Base-by-base conservation (phyloP, 805 yeast species). In the Saccharomycopsis selenospora region DNA sequence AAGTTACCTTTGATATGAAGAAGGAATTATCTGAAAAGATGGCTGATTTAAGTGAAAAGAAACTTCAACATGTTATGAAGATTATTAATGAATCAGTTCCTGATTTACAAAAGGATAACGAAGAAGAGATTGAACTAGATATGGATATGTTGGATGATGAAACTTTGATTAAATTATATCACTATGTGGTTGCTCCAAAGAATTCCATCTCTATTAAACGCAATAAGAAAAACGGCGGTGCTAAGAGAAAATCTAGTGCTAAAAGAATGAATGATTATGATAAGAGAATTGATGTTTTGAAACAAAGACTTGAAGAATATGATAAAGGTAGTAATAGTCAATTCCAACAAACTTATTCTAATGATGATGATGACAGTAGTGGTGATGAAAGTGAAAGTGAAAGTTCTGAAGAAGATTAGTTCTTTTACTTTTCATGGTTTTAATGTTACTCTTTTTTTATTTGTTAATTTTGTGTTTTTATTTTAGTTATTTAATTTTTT, bases 51-150 rank as follows among this genome's bases (percentile, higher is more conserved):
- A 77, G 88, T 40, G 95, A 89, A 56, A 79, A 82, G 65, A 87
- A 86, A 68, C 70, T 91, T 58, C 85, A 82, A 57, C 83, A 85
- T 51, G 95, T 89, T 28, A 75, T 91, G 53, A 79, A 84, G 45
- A 88, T 93, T 54, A 88, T 93, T 56, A 84, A 84, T 60, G 93
- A 85, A 63, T 73, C 81, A 46, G 71, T 82, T 75, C 55, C 55
- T 7, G 85, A 77, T 52, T 71, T 76, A 57, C 74, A 64, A 58
- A 70, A 60, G 56, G 66, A 62, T 57, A 76, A 73, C 51, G 91
- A 88, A 58, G 98, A 91, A 50, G 98, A 93, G 69, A 93, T 93
- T 53, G 99, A 93, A 70, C 75, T 93, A 52, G 99, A 93, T 66
- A 85, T 93, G 81, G 97, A 93, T 63, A 84, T 84, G 66, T 74